Percentiles rank a stretch among this genome's conserved stretches.
phyloP scores from a whole-genome alignment of 208 protist species.

The Angomonas desouzai region DNA sequence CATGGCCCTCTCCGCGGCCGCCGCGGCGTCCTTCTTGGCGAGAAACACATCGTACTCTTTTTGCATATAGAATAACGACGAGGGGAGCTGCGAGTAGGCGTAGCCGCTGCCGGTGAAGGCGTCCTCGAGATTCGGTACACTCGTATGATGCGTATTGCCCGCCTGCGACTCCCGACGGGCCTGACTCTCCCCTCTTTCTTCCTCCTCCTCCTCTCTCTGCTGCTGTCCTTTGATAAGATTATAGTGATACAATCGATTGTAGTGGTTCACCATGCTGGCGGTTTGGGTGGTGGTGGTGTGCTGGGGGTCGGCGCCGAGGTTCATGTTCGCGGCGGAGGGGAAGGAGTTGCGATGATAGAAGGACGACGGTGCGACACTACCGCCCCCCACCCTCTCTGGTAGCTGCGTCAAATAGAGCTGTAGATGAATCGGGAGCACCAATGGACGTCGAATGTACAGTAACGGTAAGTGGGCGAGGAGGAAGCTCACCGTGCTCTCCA shows the following conservation, averaged over 20 bases:
- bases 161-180: not conserved
- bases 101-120: conserved; percentile 12
- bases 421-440: conserved; percentile 61
- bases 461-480: conserved; percentile 69
- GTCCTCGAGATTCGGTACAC: not conserved
- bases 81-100: conserved; percentile 15
- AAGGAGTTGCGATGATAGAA: not conserved
- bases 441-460: conserved; percentile 44
- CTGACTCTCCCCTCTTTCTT: not conserved
- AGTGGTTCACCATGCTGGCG: not conserved
- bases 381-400: conserved; percentile 35
- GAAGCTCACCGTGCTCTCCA: conserved; percentile 59
- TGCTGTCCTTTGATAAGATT: not conserved
- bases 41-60: conserved; percentile 42
- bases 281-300: not conserved
- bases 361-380: not conserved
- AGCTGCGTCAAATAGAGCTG: conserved; percentile 70
- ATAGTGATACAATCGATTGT: not conserved
- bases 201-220: not conserved
- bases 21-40: conserved; percentile 27
- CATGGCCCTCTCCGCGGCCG: conserved; percentile 7
- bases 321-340: not conserved
- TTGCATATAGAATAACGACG: conserved; percentile 34
- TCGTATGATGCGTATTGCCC: not conserved
- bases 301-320: not conserved